These are phyloP conservation scores for Pachysolen tannophilus DNA, from an alignment of 805 yeast genomes.

Conservation along the genomic window DNA sequence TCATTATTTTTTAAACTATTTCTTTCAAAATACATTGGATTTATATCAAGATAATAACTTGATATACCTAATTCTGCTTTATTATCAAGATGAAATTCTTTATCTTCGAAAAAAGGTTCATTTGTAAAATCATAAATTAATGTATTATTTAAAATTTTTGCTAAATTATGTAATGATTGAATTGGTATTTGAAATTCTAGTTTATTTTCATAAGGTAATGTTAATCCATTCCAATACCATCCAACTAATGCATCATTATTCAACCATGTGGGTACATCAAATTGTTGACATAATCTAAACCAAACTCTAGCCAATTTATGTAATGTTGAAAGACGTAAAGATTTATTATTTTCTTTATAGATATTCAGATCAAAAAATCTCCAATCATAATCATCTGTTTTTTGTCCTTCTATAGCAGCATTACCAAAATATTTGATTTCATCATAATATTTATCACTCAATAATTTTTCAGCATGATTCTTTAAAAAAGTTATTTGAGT, in stretches of 20 bases:
- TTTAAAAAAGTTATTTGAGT: neutral
- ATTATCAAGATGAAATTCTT: slow-evolving; percentile 36
- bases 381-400: slow-evolving; percentile 36
- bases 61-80: slow-evolving; percentile 9
- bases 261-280: slow-evolving; percentile 43
- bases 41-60: slow-evolving; percentile 9
- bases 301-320: slow-evolving; percentile 40
- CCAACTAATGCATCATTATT: slow-evolving; percentile 55
- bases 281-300: slow-evolving; percentile 32
- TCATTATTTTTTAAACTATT: slow-evolving; percentile 5
- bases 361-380: slow-evolving; percentile 38
- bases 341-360: slow-evolving; percentile 21
- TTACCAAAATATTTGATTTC: slow-evolving; percentile 4
- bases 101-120: slow-evolving; percentile 24
- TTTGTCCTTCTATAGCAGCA: slow-evolving; percentile 5
- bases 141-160: slow-evolving; percentile 34
- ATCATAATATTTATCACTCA: neutral
- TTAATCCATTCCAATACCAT: slow-evolving; percentile 51
- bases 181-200: slow-evolving; percentile 53
- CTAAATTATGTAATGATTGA: slow-evolving; percentile 19
- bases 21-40: slow-evolving; percentile 9
- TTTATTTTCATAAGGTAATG: slow-evolving; percentile 56
- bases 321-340: slow-evolving; percentile 24
- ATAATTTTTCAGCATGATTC: neutral
- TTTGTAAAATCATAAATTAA: slow-evolving; percentile 28